A percentile compares a stretch with the other conserved stretches of the same genome.
phyloP scores from a whole-genome alignment of 2,329 filamentous ascomycete species.

The Dendrostoma leiphaemia region DNA sequence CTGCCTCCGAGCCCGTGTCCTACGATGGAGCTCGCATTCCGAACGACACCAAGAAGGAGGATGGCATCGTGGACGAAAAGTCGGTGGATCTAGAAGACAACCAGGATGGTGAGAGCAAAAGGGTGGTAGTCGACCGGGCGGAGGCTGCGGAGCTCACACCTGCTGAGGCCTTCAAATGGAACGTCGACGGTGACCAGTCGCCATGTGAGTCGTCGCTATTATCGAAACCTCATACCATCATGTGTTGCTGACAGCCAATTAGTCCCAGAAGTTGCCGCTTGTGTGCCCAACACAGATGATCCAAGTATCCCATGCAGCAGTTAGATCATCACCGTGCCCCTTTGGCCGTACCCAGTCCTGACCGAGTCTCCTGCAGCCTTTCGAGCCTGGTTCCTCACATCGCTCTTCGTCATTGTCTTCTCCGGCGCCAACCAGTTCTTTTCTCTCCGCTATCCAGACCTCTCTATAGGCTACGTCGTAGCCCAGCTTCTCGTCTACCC shows the following conservation, averaged over 20 bases:
- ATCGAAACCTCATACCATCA: too few relatives aligned
- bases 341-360: not conserved
- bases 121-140: constrained; percentile 17
- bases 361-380: constrained; percentile 23
- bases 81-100: constrained; percentile 15
- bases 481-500: constrained; percentile 34
- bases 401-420: constrained; percentile 30
- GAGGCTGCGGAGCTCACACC: constrained; percentile 32
- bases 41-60: constrained; percentile 5
- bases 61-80: constrained; percentile 2
- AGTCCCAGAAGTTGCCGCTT: constrained; percentile 36
- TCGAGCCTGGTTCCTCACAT: constrained; percentile 29
- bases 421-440: constrained; percentile 35
- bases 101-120: constrained; percentile 15
- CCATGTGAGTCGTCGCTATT: constrained; percentile 30
- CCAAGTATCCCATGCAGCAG: constrained; percentile 31
- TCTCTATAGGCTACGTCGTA: constrained; percentile 33
- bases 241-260: not conserved
- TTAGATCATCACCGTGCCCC: constrained; percentile 11
- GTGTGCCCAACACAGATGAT: constrained; percentile 33
- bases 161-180: constrained; percentile 34
- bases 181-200: constrained; percentile 35
- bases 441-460: constrained; percentile 32
- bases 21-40: not conserved
- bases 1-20: not conserved